Evolutionary conservation across 768 basidiomycete genomes (phyloP), one percentile per base, ranked within the genome.

Genomic region (Porpolomopsis calyptriformis): DNA sequence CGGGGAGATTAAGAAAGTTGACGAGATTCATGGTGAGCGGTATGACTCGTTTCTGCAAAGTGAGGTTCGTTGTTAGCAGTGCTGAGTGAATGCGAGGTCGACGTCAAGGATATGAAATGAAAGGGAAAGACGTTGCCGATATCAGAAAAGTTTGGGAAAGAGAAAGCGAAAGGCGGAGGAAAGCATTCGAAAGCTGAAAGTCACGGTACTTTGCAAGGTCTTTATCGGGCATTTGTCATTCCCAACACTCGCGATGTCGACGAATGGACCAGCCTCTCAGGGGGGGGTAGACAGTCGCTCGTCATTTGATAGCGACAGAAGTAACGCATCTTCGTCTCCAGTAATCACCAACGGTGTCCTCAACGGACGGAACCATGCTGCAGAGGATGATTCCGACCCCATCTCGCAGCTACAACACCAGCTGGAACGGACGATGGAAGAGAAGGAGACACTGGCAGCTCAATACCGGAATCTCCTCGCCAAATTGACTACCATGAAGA

Each of bases 401-500:
- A 54, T 80, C 25, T 64, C 71, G 4, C 23, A 22, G 19, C 18
- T 96, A 4, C 79, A 87, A 61, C 68, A 72, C 42, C 88, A 93
- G 60, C 75, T 98, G 25, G 76, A 78, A 38, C 70, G 73, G 41
- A 80, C 85, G 19, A 70, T 74, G 48, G 80, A 84, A 54, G 94
- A 98, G 69, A 93, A 89, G 66, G 91, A 97, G 43, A 67, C 74
- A n/a, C 71, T 92, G 24, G 85, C 82, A 4, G 64, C 78, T 11
- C 90, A 98, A 60, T 93, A 98, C 64, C 78, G 78, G 49, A 84
- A 77, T 52, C 71, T 99, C 29, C 72, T 99, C 14, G 78, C 80
- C 31, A 97, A 90, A 64, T 69, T 98, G 38, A 92, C 90, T 2
- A 77, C 83, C 26, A 97, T 99, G 93, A 78, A 93, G 19, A 87